These are phyloP conservation scores for Ananas comosus DNA, from an alignment of 176 grass and related monocot genomes.

Conservation along the genomic window DNA sequence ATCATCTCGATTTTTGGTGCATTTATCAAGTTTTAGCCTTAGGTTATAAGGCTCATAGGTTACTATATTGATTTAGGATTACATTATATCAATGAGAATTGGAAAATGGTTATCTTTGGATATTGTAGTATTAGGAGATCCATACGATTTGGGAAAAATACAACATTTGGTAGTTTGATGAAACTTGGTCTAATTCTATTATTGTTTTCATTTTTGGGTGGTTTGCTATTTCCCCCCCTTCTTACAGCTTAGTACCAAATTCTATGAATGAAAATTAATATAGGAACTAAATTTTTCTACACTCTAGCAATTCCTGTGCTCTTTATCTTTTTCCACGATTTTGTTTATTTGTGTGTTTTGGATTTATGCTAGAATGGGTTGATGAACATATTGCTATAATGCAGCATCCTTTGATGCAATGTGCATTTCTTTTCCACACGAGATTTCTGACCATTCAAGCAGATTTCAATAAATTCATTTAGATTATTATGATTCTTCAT, in stretches of 20 bases:
- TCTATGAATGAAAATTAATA: not conserved
- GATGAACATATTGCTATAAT: constrained; percentile 1
- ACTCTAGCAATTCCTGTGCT: not conserved
- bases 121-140: not conserved
- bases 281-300: not conserved
- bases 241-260: not conserved
- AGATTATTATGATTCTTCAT: not conserved
- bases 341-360: not conserved
- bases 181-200: not conserved
- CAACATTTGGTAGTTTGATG: not conserved
- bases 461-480: not conserved
- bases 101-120: not conserved
- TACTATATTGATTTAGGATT: not conserved
- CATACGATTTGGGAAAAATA: not conserved
- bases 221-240: not conserved
- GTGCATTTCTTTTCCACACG: constrained; percentile 2
- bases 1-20: not conserved
- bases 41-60: not conserved
- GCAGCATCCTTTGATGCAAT: constrained; percentile 2
- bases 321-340: not conserved
- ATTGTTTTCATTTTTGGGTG: not conserved
- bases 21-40: not conserved
- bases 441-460: constrained; percentile 7
- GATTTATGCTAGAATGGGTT: not conserved
- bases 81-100: not conserved